Evolutionary conservation across 2,329 filamentous ascomycete genomes (phyloP), one percentile per base, ranked within the genome.

Genomic region (Ophiosphaerella korrae): DNA sequence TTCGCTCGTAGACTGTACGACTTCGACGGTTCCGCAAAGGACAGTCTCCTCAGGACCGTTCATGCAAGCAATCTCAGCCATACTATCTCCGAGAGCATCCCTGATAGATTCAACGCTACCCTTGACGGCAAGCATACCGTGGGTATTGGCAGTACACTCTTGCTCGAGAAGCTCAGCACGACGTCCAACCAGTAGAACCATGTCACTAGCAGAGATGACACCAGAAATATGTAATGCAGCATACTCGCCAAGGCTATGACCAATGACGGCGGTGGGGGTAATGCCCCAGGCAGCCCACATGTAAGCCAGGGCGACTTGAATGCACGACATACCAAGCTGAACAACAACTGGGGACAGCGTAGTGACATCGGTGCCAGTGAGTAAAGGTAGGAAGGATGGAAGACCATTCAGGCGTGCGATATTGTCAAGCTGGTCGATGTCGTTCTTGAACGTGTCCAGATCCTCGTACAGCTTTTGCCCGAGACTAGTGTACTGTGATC

Each of bases 21-120:
- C 79, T 34, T 84, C 78, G 42, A 83, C 80, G 47, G 80, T 81
- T 13, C 83, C 84, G 53, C 83, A 84, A n/a, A 94, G 78, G 2
- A 94, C 90, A 8, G 86, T 92, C 67, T 91, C 88, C 43, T 84
- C 79, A 0, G 87, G 85, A 0, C 87, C 85, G 61, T 95, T 95
- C 68, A 91, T 82, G 75, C 90, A 94, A 13, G 90, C 87, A 53
- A 86, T 74, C 60, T 83, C 80, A 31, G 74, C 74, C 62, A 78
- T 78, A 58, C 77, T 76, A 48, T 70, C 67, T 14, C 84, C 78
- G 52, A 81, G 72, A 44, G 80, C 80, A 21, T 82, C 78, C 38
- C 74, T 78, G 51, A 86, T 82, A 5, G 80, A 76, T 23, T 84
- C 78, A 37, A 63, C 75, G 45, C 73, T 77, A 41, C 75, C 77